Evolutionary conservation across 345 rosid species (phyloP).

Genomic region (Crucihimalaya himalaica): DNA sequence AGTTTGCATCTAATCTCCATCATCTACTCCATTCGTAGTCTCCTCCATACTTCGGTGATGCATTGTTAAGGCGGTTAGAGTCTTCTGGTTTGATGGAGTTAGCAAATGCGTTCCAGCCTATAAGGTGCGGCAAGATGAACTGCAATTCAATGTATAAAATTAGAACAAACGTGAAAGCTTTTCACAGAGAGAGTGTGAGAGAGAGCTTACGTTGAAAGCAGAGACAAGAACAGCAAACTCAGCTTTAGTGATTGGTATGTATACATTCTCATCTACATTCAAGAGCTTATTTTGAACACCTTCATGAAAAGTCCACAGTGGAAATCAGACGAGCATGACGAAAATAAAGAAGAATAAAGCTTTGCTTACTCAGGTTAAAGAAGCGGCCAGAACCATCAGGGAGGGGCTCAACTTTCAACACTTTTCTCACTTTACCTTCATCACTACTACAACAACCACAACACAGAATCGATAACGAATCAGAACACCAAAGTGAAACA

Average conservation of each 20-base stretch:
- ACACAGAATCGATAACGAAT: not conserved
- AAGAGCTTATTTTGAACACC: constrained; percentile 86
- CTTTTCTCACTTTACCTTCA: constrained; percentile 91
- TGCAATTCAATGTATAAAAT: constrained; percentile 38
- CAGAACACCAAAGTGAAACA: not conserved
- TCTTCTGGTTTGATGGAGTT: constrained; percentile 59
- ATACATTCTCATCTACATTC: constrained; percentile 79
- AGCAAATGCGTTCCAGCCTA: constrained; percentile 86
- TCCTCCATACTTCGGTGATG: constrained; percentile 65
- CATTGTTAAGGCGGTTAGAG: constrained; percentile 45
- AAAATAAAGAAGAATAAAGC: constrained; percentile 7
- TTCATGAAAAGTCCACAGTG: constrained; percentile 36
- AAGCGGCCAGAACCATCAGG: constrained; percentile 96
- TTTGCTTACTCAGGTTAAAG: constrained; percentile 77
- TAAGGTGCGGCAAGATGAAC: constrained; percentile 75
- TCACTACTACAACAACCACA: constrained; percentile 59
- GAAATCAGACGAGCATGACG: constrained; percentile 4
- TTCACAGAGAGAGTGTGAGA: constrained; percentile 13
- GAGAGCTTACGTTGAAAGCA: constrained; percentile 65
- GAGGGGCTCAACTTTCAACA: constrained; percentile 90
- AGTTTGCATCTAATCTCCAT: constrained; percentile 7
- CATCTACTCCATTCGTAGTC: constrained; percentile 83
- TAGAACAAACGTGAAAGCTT: constrained; percentile 2
- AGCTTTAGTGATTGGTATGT: constrained; percentile 77
- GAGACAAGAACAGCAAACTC: constrained; percentile 76